phyloP scores from a whole-genome alignment of 2,329 filamentous ascomycete genomes.

The Fusarium floridanum region DNA sequence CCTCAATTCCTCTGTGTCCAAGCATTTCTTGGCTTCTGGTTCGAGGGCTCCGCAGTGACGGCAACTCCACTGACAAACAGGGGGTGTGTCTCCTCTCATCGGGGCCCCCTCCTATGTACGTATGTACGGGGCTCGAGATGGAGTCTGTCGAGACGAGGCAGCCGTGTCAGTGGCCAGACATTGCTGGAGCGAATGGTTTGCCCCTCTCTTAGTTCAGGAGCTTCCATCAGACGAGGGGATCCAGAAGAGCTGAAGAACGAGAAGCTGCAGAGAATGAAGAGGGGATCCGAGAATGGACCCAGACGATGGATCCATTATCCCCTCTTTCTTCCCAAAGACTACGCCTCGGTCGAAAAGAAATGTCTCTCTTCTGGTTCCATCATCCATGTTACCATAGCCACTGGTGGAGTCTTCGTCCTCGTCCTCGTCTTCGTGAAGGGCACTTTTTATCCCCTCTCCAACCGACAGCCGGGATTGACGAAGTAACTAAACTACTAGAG shows the following conservation, averaged over 20 bases:
- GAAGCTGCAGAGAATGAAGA: constrained; percentile 17
- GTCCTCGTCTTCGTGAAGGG: background rate
- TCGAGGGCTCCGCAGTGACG: constrained; percentile 35
- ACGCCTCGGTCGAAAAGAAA: constrained; percentile 27
- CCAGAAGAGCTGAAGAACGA: constrained; percentile 22
- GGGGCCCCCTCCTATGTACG: constrained; percentile 9
- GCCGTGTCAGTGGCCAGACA: constrained; percentile 33
- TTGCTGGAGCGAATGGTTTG: constrained; percentile 2
- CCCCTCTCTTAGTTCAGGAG: constrained; percentile 19
- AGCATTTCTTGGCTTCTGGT: constrained; percentile 28
- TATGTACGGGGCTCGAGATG: constrained; percentile 22
- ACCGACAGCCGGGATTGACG: constrained; percentile 43
- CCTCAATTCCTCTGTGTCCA: constrained; percentile 29
- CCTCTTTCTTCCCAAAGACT: background rate
- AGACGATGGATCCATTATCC: constrained; percentile 4
- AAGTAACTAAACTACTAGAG: constrained; percentile 41
- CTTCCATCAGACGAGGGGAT: constrained; percentile 29
- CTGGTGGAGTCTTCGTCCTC: constrained; percentile 33
- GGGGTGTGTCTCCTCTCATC: constrained; percentile 26
- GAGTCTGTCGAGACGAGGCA: constrained; percentile 29
- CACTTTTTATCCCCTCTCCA: constrained; percentile 25
- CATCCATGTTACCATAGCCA: constrained; percentile 43
- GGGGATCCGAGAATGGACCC: background rate
- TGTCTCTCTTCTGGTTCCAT: constrained; percentile 18
- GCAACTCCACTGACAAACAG: constrained; percentile 42